Evolutionary conservation across 352 stramenopile genomes (phyloP).

Genomic region (Pythium apleroticum): DNA sequence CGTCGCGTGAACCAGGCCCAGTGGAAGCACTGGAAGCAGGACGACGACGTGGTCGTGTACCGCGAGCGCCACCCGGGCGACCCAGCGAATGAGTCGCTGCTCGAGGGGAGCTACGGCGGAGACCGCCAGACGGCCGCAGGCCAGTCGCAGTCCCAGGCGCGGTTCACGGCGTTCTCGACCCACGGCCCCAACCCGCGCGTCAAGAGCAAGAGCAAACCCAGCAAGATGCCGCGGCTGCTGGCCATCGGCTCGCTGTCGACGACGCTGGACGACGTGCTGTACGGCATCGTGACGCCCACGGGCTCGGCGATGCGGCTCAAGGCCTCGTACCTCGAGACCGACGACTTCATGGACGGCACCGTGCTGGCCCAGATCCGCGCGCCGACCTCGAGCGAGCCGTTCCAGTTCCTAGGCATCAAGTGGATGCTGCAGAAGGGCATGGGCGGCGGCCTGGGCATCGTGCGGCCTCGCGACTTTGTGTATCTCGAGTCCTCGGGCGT

Average conservation of each 20-base stretch:
- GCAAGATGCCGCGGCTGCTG: constrained; percentile 24
- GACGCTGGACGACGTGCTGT: constrained; percentile 59
- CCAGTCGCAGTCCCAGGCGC: constrained; percentile 2
- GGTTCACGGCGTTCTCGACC: constrained; percentile 13
- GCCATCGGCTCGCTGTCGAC: constrained; percentile 39
- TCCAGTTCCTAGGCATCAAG: constrained; percentile 58
- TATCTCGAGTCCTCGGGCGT: constrained; percentile 55
- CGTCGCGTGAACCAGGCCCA: constrained; percentile 19
- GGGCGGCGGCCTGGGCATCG: constrained; percentile 23
- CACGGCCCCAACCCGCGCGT: not conserved
- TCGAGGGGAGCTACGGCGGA: not conserved
- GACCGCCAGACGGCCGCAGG: constrained; percentile 1
- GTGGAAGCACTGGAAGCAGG: constrained; percentile 22
- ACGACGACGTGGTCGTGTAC: constrained; percentile 28
- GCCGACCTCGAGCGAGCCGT: constrained; percentile 40
- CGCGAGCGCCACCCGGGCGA: constrained; percentile 10
- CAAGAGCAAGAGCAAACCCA: not conserved
- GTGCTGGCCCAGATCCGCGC: constrained; percentile 38
- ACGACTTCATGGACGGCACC: constrained; percentile 48
- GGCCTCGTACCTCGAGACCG: constrained; percentile 43
- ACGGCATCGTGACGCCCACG: constrained; percentile 50
- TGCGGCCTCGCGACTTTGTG: constrained; percentile 54
- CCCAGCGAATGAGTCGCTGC: constrained; percentile 5
- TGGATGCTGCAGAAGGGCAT: constrained; percentile 49
- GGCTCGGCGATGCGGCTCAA: constrained; percentile 54